Evolutionary conservation across 306 rosid genomes (phyloP), one percentile per base, ranked within the genome.

Genomic region (Clitoria ternatea): DNA sequence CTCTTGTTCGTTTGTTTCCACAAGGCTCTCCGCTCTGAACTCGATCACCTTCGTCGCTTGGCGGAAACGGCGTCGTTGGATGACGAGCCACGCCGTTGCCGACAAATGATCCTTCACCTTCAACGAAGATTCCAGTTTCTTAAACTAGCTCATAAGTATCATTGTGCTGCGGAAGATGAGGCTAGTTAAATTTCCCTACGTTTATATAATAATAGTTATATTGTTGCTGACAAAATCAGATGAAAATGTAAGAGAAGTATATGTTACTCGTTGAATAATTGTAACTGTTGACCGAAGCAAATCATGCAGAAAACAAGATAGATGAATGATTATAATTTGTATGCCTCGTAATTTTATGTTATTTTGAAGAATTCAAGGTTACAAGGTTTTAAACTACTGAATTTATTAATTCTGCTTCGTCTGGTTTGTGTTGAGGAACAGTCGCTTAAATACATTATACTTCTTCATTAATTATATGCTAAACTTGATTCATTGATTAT

Each of bases 131-230:
- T 94, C 49, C 83, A 87, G 75, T 89, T 91, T 79, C 81, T 94
- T 29, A 84, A 86, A 69, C 74, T 94, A 52, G 92, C 79, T 76
- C 74, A 60, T 6, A 70, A 86, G 77, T 89, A 87, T 75, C 99
- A 91, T 72, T 83, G 89, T 19, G 86, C 85, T 35, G 88, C 95
- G 0, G 98, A 94, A 74, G 97, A 94, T 42, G 96, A 89, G 98
- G 98, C 87, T 2, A 73, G 80, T 64, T 17, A 36, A 44, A 19
- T n/a, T n/a, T n/a, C n/a, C n/a, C n/a, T n/a, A n/a, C n/a, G 0
- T 47, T 7, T 30, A 4, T 6, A 11, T 6, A 18, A 1, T 48
- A 17, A 29, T 14, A 32, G 7, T 52, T 42, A 18, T 35, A 26
- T 22, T 55, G 44, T 67, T 29, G 52, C 20, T 29, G 35, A 68